phyloP scores from a whole-genome alignment of 2,329 filamentous ascomycete genomes.

The Thielaviopsis cerberus region DNA sequence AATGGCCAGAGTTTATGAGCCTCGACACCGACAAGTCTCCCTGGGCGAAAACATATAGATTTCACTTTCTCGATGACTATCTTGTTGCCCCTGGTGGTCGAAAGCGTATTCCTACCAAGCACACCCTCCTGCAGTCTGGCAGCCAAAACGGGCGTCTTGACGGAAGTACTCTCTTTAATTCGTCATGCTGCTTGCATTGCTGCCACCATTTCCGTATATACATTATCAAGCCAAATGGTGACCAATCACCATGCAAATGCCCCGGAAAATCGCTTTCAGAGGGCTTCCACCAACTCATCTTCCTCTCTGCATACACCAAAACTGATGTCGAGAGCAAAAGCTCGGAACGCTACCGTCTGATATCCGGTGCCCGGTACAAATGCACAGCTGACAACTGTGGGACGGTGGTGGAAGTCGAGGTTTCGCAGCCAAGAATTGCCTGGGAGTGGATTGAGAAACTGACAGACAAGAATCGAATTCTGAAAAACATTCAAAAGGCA shows the following conservation, averaged over 20 bases:
- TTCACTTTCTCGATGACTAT: background rate
- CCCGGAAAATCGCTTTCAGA: constrained; percentile 5
- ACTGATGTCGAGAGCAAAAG: constrained; percentile 1
- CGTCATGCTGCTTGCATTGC: constrained; percentile 11
- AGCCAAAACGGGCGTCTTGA: constrained; percentile 7
- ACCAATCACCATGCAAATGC: constrained; percentile 10
- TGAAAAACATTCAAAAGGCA: constrained; percentile 22
- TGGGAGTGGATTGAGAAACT: constrained; percentile 25
- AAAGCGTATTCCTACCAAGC: constrained; percentile 8
- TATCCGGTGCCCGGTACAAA: constrained; percentile 10
- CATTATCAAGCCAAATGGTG: constrained; percentile 3
- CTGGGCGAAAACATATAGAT: constrained; percentile 5
- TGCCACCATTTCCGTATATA: constrained; percentile 10
- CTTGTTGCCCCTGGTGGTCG: constrained; percentile 7
- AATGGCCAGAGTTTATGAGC: constrained; percentile 12
- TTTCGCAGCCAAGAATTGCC: constrained; percentile 30
- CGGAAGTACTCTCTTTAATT: constrained; percentile 1
- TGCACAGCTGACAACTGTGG: constrained; percentile 11
- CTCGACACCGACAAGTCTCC: constrained; percentile 4
- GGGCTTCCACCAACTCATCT: constrained; percentile 11
- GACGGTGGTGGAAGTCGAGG: constrained; percentile 20
- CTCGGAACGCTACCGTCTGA: constrained; percentile 8
- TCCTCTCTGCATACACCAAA: constrained; percentile 6
- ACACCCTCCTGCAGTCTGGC: constrained; percentile 9
- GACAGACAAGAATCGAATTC: constrained; percentile 27